phyloP scores from a whole-genome alignment of 106 monocot genomes.

The Allium sativum region DNA sequence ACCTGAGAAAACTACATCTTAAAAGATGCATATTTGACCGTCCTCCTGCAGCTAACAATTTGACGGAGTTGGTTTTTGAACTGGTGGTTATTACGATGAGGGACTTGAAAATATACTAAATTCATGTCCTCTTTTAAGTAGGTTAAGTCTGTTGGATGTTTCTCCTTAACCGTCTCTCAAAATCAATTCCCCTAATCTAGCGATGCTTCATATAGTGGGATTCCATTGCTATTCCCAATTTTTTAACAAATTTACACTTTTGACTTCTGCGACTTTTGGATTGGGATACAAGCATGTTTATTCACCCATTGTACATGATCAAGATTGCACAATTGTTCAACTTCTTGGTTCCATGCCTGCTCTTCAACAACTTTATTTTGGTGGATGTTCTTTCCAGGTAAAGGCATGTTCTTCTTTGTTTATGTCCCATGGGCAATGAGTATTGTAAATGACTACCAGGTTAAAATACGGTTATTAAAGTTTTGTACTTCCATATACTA shows the following conservation, averaged over 20 bases:
- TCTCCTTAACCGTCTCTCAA: neutral
- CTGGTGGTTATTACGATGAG: neutral
- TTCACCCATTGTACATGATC: neutral
- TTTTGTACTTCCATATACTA: no score
- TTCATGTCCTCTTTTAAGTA: neutral
- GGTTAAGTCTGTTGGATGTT: neutral
- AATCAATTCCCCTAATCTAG: neutral
- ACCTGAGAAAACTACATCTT: neutral
- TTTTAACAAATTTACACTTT: no score
- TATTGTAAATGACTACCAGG: no score
- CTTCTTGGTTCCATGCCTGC: neutral
- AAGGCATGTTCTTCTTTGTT: neutral
- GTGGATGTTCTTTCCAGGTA: neutral
- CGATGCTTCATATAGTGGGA: no score
- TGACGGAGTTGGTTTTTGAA: neutral
- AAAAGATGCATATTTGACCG: neutral
- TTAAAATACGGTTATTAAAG: no score
- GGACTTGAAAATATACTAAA: neutral
- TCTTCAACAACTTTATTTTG: neutral
- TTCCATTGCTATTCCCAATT: no score
- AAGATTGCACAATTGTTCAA: neutral
- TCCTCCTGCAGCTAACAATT: neutral
- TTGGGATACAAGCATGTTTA: no score
- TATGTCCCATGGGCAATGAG: no score
- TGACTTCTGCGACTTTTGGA: no score